Evolutionary conservation across 768 basidiomycete species (phyloP).

Genomic region (Pulveroboletus sp.): DNA sequence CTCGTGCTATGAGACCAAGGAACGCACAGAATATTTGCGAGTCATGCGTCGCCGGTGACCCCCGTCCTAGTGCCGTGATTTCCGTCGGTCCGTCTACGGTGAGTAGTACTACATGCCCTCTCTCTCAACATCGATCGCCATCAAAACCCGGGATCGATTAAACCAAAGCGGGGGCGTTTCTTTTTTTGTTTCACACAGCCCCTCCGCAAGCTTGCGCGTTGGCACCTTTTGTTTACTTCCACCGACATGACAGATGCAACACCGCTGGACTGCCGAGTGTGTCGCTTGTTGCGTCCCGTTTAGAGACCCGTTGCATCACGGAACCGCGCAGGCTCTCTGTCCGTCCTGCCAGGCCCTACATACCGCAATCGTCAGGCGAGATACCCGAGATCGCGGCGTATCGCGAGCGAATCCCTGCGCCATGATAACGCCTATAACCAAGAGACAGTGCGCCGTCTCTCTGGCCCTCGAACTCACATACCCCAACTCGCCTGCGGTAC

Average conservation of each 20-base stretch:
- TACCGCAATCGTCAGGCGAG: background rate
- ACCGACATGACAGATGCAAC: background rate
- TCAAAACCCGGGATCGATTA: background rate
- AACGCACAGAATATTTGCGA: background rate
- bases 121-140: background rate
- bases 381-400: background rate
- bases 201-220: background rate
- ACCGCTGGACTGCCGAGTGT: background rate
- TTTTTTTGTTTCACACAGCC: background rate
- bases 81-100: background rate
- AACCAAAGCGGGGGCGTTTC: background rate
- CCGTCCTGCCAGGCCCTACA: constrained; percentile 7
- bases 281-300: constrained; percentile 7
- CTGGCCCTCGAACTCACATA: background rate
- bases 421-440: background rate
- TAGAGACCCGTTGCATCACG: background rate
- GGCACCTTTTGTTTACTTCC: background rate
- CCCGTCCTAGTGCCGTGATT: background rate
- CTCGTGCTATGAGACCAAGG: background rate
- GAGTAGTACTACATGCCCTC: background rate
- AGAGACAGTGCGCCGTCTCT: background rate
- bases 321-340: constrained; percentile 4
- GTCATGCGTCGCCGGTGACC: background rate
- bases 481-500: background rate
- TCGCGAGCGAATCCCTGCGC: constrained; percentile 4